Conservation (phyloP, 208 protist species). For the Leptomonas pyrrhocoris region DNA sequence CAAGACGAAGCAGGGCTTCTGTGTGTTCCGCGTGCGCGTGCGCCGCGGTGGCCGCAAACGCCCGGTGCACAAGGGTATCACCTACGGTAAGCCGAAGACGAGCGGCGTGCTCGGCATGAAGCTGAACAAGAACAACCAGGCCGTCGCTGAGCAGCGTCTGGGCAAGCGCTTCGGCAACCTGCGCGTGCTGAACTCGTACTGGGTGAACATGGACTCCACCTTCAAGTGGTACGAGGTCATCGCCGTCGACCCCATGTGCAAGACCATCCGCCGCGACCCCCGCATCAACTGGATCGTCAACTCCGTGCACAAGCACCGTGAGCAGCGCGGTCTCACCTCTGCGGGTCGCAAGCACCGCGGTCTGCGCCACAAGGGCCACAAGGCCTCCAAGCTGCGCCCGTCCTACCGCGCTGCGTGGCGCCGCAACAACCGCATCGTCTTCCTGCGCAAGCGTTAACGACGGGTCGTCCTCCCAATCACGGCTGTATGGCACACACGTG, state of each 20-base stretch:
- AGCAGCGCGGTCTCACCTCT: constrained; percentile 98
- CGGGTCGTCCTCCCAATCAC: not conserved
- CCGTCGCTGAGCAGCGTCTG: constrained; percentile 97
- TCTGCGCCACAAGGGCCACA: constrained; percentile 95
- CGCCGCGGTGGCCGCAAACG: constrained; percentile 99
- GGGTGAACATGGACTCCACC: constrained; percentile 97
- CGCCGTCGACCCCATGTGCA: constrained; percentile 98
- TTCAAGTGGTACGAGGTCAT: constrained; percentile 99
- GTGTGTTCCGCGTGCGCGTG: constrained; percentile 99
- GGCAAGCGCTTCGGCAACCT: constrained; percentile 96
- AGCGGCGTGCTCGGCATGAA: constrained; percentile 98
- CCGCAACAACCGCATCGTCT: constrained; percentile 96
- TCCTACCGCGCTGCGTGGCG: constrained; percentile 98
- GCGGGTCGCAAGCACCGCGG: constrained; percentile 97
- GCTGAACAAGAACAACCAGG: constrained; percentile 94
- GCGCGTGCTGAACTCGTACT: constrained; percentile 99
- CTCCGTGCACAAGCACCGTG: constrained; percentile 97
- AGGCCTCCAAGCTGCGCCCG: constrained; percentile 95
- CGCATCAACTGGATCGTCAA: constrained; percentile 99
- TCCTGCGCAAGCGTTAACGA: constrained; percentile 90
- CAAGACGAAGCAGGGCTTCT: constrained; percentile 99
- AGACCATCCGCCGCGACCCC: constrained; percentile 98
- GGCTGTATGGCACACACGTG: constrained; percentile 4
- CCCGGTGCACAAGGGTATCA: constrained; percentile 96
- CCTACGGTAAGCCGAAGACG: constrained; percentile 98